Percentiles rank a stretch among this genome's conserved stretches.
phyloP scores from a whole-genome alignment of 257 asterid species.

The Plantago elongata region DNA sequence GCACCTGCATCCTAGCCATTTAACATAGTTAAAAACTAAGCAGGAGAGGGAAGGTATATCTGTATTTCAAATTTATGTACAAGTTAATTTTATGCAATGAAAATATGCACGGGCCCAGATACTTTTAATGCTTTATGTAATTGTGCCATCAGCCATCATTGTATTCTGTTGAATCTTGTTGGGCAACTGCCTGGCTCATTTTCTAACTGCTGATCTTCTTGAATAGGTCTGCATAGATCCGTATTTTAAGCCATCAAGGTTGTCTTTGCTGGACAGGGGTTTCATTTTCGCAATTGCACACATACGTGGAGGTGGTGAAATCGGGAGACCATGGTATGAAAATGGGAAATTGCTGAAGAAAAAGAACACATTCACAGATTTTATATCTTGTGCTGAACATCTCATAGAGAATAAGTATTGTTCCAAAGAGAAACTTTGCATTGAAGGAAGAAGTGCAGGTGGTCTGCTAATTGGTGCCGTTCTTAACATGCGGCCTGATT shows the following conservation, averaged over 20 bases:
- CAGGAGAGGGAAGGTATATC: no score
- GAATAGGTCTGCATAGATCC: slow-evolving; percentile 82
- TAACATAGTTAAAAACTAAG: no score
- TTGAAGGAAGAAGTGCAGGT: slow-evolving; percentile 95
- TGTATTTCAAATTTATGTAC: no score
- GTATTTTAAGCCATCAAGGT: slow-evolving; percentile 63
- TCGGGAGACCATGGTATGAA: slow-evolving; percentile 99
- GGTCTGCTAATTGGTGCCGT: slow-evolving; percentile 94
- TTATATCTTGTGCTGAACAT: slow-evolving; percentile 78
- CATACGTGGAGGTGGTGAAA: slow-evolving; percentile 98
- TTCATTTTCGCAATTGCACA: slow-evolving; percentile 74
- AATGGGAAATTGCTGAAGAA: slow-evolving; percentile 84
- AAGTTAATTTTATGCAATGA: no score
- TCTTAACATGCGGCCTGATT: slow-evolving; percentile 87
- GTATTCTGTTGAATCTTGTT: background rate
- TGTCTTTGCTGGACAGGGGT: slow-evolving; percentile 90
- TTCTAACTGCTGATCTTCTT: slow-evolving; percentile 26
- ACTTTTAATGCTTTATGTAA: no score
- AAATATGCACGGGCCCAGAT: no score
- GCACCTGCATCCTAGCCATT: no score
- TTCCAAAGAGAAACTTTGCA: slow-evolving; percentile 79
- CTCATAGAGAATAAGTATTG: slow-evolving; percentile 74
- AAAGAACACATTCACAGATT: slow-evolving; percentile 88
- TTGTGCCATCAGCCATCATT: no score
- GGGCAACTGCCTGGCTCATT: slow-evolving; percentile 1